Base-by-base conservation (phyloP, 2,329 filamentous ascomycete species). In the Knufia fluminis region DNA sequence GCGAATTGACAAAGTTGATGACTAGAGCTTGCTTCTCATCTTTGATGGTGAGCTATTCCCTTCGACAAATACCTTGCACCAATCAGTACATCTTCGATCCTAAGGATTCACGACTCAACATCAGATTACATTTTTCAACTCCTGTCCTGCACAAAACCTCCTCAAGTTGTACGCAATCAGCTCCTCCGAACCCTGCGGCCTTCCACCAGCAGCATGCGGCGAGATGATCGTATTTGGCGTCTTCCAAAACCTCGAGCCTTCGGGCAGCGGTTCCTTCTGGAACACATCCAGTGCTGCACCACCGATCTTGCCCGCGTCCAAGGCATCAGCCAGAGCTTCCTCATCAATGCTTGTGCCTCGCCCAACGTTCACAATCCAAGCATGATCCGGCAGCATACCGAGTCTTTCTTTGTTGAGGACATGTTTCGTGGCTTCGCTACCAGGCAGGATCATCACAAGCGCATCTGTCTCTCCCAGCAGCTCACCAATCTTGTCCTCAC, bases 211-310 rank as follows among this genome's bases (percentile, higher is more conserved):
- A 28, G 54, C 55, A 40, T 57, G 55, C 14, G 55, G 55, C 31
- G 52, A 54, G 23, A 57, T 42, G 32, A 57, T 50, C 10, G 39
- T 32, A 26, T 57, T 56, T 8, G 44, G 46, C 17, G 54, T 46
- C n/a, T 49, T 55, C 52, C 52, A 57, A 10, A 57, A 88, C 20
- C 70, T 68, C 55, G 80, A 86, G 26, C 82, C 73, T 6, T 60
- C 53, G 0, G 79, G 77, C 52, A 89, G 61, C 4, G 85, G 85
- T 60, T 89, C 85, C 2, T 79, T 67, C 47, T 80, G 76, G 60
- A 82, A 88, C 0, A 88, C 84, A 67, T 89, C 85, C 17, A 87
- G 60, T 1, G 79, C 85, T 1, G 77, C 80, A 0, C 83, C 85
- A 10, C 73, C 68, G 56, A 89, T 85, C 2, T 56, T 61, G 0